Evolutionary conservation across 225 moss, liverwort and hornwort species (phyloP), one percentile per base, ranked within the genome.

Genomic region (Physcomitrellopsis africana): DNA sequence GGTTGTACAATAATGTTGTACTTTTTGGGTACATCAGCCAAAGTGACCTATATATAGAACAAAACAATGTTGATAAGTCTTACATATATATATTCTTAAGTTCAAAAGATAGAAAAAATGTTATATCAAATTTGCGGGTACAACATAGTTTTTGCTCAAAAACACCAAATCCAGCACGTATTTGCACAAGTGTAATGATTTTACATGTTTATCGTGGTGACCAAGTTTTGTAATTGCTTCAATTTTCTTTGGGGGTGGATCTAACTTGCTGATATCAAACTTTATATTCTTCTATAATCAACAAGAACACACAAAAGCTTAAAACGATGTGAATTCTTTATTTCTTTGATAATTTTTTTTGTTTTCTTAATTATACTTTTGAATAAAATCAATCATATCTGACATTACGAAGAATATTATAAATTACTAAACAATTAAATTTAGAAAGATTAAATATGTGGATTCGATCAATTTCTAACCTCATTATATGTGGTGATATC

Each of bases 1-100:
- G 89, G 87, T 60, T 85, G 81, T 24, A 79, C 24, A 41, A 83
- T 47, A 11, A 84, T 83, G 37, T 86, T 86, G 68, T 94, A 94
- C 14, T 79, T 90, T n/a, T 69, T 78, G 22, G 81, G 57, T 74
- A 47, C n/a, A 29, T 58, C 5, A 0, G 10, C 43, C 59, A 37
- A 37, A 37, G 32, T 1, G 7, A 37, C 32, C 32, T 37, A 5
- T 7, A 37, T 37, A 37, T 0, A 37, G 32, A 37, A 7, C 32
- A 37, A 37, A 37, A 4, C n/a, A 37, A 37, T 7, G 32, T 37
- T 7, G 5, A 7, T 9, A 15, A 11, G 15, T 49, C 3, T 49
- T 49, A 63, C 24, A 27, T 41, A 51, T 11, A 0, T 1, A 11
- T 22, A 62, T 13, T 37, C 32, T 37, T 37, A 5, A 37, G 32